These are phyloP conservation scores for Chlamydomonas schloesseri DNA, from an alignment of 139 green algal genomes.

Conservation along the genomic window DNA sequence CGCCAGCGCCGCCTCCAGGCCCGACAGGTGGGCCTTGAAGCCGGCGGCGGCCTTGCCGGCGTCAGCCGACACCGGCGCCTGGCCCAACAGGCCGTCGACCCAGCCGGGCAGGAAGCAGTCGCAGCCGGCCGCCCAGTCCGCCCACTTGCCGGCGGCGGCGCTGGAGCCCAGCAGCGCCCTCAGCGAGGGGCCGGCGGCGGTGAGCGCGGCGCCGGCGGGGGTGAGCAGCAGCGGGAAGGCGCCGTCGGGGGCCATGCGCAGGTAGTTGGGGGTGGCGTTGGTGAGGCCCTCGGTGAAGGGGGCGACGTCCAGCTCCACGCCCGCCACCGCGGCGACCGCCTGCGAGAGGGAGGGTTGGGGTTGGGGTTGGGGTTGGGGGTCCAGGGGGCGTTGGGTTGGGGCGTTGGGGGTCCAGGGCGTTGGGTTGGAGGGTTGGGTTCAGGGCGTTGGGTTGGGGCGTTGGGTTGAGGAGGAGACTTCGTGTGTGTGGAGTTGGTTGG, in stretches of 20 bases:
- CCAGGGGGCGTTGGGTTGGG: background rate
- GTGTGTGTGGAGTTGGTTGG: too few species aligned
- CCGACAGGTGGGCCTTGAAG: background rate
- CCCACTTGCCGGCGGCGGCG: slow-evolving; percentile 43
- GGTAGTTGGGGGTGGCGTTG: slow-evolving; percentile 64
- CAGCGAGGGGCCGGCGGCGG: background rate
- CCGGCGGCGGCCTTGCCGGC: background rate
- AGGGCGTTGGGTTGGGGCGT: too few species aligned
- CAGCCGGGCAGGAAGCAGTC: background rate
- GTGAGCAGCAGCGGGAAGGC: slow-evolving; percentile 53
- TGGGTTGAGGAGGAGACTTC: too few species aligned
- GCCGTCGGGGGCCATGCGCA: slow-evolving; percentile 48
- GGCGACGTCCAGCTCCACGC: slow-evolving; percentile 49
- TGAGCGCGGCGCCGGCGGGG: slow-evolving; percentile 6
- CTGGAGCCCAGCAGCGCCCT: slow-evolving; percentile 1
- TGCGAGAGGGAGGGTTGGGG: too few species aligned
- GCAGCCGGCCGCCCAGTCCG: slow-evolving; percentile 31
- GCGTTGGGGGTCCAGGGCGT: background rate
- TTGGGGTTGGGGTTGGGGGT: too few species aligned
- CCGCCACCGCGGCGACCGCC: slow-evolving; percentile 45
- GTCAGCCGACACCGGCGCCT: background rate
- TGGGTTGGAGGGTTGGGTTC: too few species aligned
- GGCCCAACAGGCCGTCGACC: slow-evolving; percentile 34
- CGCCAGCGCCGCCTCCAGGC: slow-evolving; percentile 23
- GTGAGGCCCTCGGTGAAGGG: slow-evolving; percentile 63